Base-by-base conservation (phyloP, 371 early-diverging fungal genomes). In the Mucor mucedo region DNA sequence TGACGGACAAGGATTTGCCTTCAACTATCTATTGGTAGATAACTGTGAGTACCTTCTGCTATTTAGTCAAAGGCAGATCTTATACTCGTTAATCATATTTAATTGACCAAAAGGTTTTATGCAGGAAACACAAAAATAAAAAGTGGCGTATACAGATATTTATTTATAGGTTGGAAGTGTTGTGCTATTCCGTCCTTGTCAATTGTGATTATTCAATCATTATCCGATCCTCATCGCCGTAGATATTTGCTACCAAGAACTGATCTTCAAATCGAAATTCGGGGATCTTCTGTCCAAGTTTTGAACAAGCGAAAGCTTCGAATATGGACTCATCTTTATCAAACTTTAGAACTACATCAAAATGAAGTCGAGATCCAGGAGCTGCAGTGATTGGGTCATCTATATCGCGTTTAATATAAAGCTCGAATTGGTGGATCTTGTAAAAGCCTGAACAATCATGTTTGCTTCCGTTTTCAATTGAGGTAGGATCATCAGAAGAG, bases 391-490 rank as follows among this genome's bases (percentile, higher is more conserved):
- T 40, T 21, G 59, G 39, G 49, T 63, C 57, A 5, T 14, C 55
- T 39, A 21, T 14, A 14, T 59, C 59, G 3, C 33, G 48, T 10
- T 56, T 55, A 0, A 63, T 27, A 14, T 56, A 55, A 7, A 63
- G 4, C 27, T 63, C 63, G 49, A 63, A 63, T 56, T 56, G 63
- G 27, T 63, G 63, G 29, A 63, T 63, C 38, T 56, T 63, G 2
- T 47, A 16, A 35, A 48, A 63, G 2, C 41, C 9, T 16, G 49
- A 13, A 39, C 9, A 16, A 30, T 14, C 40, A 13, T 6, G 2
- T 2, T 32, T n/a, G 10, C 4, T n/a, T 41, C 6, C 27, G 16
- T 41, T 27, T 41, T 39, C 48, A 2, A 14, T 28, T 1, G 41
- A 9, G 5, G 55, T n/a, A 41, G 35, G 27, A 3, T 32, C 38